Evolutionary conservation across 2,329 filamentous ascomycete genomes (phyloP).

Genomic region (Teratosphaeria nubilosa): DNA sequence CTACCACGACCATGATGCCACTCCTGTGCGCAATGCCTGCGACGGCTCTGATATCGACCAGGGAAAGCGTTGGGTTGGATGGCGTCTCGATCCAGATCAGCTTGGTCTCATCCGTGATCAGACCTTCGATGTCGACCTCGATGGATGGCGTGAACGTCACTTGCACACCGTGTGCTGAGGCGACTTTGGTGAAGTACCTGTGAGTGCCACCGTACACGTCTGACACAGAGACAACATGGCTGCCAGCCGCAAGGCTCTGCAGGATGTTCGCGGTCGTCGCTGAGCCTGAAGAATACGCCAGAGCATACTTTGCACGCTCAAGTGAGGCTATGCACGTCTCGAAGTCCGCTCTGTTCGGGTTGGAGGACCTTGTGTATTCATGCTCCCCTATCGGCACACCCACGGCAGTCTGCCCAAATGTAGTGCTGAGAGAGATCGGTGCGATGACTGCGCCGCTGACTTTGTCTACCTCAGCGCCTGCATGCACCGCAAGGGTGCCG

Average conservation of each 20-base stretch:
- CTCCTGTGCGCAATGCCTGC: slow-evolving; percentile 73
- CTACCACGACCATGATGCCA: slow-evolving; percentile 91
- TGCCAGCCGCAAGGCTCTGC: slow-evolving; percentile 80
- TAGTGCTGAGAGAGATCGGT: slow-evolving; percentile 90
- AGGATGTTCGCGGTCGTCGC: slow-evolving; percentile 89
- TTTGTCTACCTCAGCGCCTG: slow-evolving; percentile 82
- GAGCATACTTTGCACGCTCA: slow-evolving; percentile 82
- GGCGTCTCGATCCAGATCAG: slow-evolving; percentile 96
- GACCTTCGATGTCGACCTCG: slow-evolving; percentile 71
- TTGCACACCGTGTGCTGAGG: slow-evolving; percentile 82
- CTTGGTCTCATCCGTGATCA: slow-evolving; percentile 83
- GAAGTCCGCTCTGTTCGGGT: slow-evolving; percentile 93
- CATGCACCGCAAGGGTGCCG: slow-evolving; percentile 89
- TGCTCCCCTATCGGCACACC: slow-evolving; percentile 79
- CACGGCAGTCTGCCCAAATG: slow-evolving; percentile 82
- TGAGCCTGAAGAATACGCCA: slow-evolving; percentile 89
- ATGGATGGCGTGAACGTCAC: slow-evolving; percentile 93
- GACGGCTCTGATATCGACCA: slow-evolving; percentile 87
- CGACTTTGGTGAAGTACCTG: slow-evolving; percentile 97
- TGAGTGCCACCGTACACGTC: slow-evolving; percentile 98
- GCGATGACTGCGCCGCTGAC: slow-evolving; percentile 91
- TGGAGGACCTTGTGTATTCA: slow-evolving; percentile 88
- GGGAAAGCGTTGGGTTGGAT: slow-evolving; percentile 83
- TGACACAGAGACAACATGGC: slow-evolving; percentile 90
- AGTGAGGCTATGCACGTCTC: slow-evolving; percentile 84